Evolutionary conservation across 2,329 filamentous ascomycete genomes (phyloP), one percentile per base, ranked within the genome.

Genomic region (Ascocoryne sarcoides): DNA sequence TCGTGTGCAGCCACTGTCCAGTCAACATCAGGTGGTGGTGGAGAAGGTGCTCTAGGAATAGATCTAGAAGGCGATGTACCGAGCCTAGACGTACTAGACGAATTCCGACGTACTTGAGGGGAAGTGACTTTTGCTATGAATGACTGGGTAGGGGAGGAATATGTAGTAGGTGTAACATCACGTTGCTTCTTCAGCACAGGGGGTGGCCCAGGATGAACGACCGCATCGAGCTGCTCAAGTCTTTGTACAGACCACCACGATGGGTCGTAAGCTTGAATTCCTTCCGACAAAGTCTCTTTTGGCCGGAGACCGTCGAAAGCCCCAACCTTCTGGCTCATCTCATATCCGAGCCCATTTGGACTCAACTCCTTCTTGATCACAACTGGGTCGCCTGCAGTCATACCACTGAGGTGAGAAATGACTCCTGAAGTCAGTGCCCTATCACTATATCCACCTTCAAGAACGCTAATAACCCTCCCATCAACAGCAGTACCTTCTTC

Each of bases 361-460:
- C 50, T 55, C 36, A 32, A 42, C 38, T 65, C 63, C 21, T 67
- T 61, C 41, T 57, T 63, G 18, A 59, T 60, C 29, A 52, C 48
- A 30, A 58, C 57, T 21, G 61, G 63, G 39, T 70, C 73, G 16
- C 68, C 67, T 30, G 77, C 76, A 30, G 78, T 79, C 29, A 98
- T 71, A 4, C 90, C 92, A 51, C 84, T 86, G 14, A 98, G 61
- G 62, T 98, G 92, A 60, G 89, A 94, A 43, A 95, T 66, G 3
- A 95, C 81, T 32, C 92, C 92, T 23, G 87, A 95, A 38, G 76
- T 82, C 36, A 98, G 66, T 7, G 92, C 92, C 43, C 89, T 78
- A 62, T 98, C 86, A 58, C 89, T 95, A 58, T 98, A 98, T 0
- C 92, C 92, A 21, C 92, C 92, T 63, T 98, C 92, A 16, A 98